Percentiles rank a stretch among this genome's conserved stretches.
phyloP scores from a whole-genome alignment of 225 moss, liverwort and hornwort species.

The Pseudisothecium myosuroides region DNA sequence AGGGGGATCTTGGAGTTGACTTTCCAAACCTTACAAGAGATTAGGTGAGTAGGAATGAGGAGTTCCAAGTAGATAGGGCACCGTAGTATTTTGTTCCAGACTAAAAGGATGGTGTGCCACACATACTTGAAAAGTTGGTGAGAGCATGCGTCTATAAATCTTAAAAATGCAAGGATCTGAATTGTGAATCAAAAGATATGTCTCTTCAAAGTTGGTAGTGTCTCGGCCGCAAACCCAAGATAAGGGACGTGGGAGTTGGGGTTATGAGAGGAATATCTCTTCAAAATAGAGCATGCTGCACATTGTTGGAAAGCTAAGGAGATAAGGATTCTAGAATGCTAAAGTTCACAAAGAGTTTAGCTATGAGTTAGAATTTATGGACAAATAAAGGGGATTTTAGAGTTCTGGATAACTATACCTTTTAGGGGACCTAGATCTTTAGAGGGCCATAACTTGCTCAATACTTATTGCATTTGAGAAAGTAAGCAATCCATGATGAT shows the following conservation, averaged over 20 bases:
- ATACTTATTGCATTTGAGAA: background rate
- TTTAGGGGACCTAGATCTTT: fast-evolving
- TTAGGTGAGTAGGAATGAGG: background rate
- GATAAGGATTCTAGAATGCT: fast-evolving
- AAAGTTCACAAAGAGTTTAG: fast-evolving
- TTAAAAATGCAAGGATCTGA: fast-evolving
- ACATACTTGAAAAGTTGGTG: background rate
- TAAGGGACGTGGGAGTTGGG: fast-evolving
- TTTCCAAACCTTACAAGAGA: background rate
- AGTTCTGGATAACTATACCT: fast-evolving
- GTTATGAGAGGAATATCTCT: fast-evolving
- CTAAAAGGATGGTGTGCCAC: fast-evolving
- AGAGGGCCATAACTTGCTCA: background rate
- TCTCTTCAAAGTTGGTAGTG: background rate
- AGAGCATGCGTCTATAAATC: fast-evolving
- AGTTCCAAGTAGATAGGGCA: fast-evolving
- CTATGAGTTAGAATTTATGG: background rate
- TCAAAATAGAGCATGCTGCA: background rate
- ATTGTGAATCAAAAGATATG: background rate
- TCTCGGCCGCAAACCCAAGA: fast-evolving
- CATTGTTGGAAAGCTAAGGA: fast-evolving
- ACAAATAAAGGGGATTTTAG: fast-evolving
- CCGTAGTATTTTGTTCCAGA: fast-evolving
- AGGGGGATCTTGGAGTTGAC: fast-evolving
- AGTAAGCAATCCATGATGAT: fast-evolving